Evolutionary conservation across 495 filamentous ascomycete genomes (phyloP).

Genomic region (Chaetomium tenue): DNA sequence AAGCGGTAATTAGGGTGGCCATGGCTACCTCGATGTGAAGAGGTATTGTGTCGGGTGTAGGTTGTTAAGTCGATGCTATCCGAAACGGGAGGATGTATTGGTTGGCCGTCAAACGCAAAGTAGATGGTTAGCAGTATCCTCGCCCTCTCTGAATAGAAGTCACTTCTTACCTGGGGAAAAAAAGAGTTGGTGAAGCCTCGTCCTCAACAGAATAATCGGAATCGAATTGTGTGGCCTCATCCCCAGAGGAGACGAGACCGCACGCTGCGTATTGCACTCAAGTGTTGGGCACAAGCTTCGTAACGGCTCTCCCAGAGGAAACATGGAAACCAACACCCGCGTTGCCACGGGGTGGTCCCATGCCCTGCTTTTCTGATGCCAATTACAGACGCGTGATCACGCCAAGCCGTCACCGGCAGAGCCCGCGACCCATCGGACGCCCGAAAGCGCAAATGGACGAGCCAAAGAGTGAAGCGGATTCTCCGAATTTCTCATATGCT

Average conservation of each 20-base stretch:
- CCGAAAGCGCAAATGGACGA: conserved; percentile 36
- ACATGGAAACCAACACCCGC: conserved; percentile 35
- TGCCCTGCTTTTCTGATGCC: conserved; percentile 98
- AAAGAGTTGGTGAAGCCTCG: conserved; percentile 63
- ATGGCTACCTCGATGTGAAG: neutral
- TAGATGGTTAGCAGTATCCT: conserved; percentile 26
- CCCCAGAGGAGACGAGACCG: conserved; percentile 40
- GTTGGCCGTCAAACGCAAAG: neutral
- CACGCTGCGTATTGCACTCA: conserved; percentile 99
- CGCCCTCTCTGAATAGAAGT: neutral
- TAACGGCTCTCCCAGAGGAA: conserved; percentile 86
- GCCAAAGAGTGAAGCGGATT: conserved; percentile 68
- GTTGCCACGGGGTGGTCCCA: conserved; percentile 41
- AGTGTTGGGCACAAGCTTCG: conserved; percentile 92
- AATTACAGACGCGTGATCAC: conserved; percentile 87
- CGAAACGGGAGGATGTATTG: no score
- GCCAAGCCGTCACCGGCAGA: conserved; percentile 92
- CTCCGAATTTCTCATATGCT: conserved; percentile 99
- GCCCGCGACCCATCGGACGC: conserved; percentile 42
- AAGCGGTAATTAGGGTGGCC: neutral
- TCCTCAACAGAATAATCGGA: conserved; percentile 93
- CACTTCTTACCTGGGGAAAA: conserved; percentile 25
- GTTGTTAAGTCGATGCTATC: neutral
- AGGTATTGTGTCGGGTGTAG: neutral
- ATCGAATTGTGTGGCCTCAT: conserved; percentile 84